Conservation (phyloP, 352 stramenopile genomes). For the Phytophthora ohioensis region DNA sequence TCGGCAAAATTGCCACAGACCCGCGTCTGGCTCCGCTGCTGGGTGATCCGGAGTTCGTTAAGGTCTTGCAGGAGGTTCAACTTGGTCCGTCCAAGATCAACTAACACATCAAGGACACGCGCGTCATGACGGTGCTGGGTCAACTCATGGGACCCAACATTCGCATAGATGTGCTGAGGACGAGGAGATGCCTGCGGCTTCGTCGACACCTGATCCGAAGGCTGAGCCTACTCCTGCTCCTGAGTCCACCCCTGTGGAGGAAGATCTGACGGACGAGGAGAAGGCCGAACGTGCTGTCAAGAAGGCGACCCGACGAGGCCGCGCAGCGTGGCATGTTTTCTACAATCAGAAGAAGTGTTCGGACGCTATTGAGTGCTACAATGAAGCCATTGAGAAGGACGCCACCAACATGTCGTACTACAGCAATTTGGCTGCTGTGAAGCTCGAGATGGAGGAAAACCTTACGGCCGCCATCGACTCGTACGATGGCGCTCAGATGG, state of each 20-base stretch:
- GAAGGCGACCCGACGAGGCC: slow-evolving; percentile 83
- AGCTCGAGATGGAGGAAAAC: slow-evolving; percentile 95
- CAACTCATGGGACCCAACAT: slow-evolving; percentile 87
- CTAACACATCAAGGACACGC: slow-evolving; percentile 80
- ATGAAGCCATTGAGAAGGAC: slow-evolving; percentile 96
- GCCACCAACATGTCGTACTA: slow-evolving; percentile 97
- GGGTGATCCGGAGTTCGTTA: slow-evolving; percentile 94
- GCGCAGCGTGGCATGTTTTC: slow-evolving; percentile 95
- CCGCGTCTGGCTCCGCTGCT: slow-evolving; percentile 90
- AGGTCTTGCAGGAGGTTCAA: slow-evolving; percentile 80
- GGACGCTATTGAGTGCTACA: slow-evolving; percentile 94
- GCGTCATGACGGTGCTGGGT: slow-evolving; percentile 88
- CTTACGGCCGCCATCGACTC: slow-evolving; percentile 84
- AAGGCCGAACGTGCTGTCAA: slow-evolving; percentile 61
- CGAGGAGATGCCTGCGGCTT: slow-evolving; percentile 65
- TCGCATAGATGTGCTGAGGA: slow-evolving; percentile 64
- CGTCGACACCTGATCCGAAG: slow-evolving; percentile 35
- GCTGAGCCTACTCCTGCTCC: slow-evolving; percentile 38
- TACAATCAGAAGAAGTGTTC: slow-evolving; percentile 99
- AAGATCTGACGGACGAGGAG: slow-evolving; percentile 85
- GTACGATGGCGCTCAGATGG: slow-evolving; percentile 89
- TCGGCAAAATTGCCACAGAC: slow-evolving; percentile 92
- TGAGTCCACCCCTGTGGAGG: slow-evolving; percentile 81
- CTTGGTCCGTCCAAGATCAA: slow-evolving; percentile 81
- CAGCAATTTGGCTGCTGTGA: slow-evolving; percentile 98